Percentiles rank a stretch among this genome's conserved stretches.
Evolutionary conservation across 179 eudicot species (phyloP).

Genomic region (Beta corolliflora): DNA sequence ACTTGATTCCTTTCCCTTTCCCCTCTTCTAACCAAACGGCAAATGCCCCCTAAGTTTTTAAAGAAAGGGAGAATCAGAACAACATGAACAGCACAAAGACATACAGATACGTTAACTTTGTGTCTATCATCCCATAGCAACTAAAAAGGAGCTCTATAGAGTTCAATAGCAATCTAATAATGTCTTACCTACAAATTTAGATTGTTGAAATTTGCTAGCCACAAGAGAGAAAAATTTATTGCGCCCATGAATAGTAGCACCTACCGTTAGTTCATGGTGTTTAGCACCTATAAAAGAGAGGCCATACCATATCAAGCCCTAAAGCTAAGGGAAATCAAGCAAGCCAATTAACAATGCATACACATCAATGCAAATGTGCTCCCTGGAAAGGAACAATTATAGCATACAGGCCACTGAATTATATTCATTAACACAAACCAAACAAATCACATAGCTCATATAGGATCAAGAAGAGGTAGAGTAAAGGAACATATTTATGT

Average conservation of each 20-base stretch:
- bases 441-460: not conserved
- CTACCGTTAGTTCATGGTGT: slow-evolving; percentile 39
- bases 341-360: slow-evolving; percentile 9
- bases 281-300: slow-evolving; percentile 37
- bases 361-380: not conserved
- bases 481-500: not conserved
- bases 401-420: not conserved
- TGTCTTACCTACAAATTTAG: slow-evolving; percentile 50
- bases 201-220: slow-evolving; percentile 45
- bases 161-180: slow-evolving; percentile 8
- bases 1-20: too few species aligned
- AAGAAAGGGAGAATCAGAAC: not conserved
- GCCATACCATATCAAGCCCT: slow-evolving; percentile 13
- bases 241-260: slow-evolving; percentile 36
- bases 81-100: not conserved
- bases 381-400: not conserved
- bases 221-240: slow-evolving; percentile 45
- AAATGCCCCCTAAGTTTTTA: not conserved
- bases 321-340: slow-evolving; percentile 1
- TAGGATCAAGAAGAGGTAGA: not conserved
- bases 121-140: not conserved
- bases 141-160: not conserved
- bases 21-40: too few species aligned
- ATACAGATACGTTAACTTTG: not conserved
- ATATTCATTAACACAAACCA: not conserved